Conservation (phyloP, 129 eudicot species). For the Flaveria trinervia region DNA sequence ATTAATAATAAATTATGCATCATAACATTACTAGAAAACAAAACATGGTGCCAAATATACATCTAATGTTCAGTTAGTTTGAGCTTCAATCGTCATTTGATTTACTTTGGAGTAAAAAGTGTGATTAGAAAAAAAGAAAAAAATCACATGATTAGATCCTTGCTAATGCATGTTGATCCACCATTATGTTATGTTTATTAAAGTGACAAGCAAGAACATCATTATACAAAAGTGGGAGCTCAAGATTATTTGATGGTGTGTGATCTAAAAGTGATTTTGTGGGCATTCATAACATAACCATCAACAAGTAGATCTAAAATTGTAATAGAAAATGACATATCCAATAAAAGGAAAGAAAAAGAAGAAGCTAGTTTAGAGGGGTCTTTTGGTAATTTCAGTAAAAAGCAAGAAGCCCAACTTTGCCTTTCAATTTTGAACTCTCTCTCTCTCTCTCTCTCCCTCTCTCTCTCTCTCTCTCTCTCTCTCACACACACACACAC, state of each 20-base stretch:
- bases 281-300: conserved; percentile 5
- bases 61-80: neutral
- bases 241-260: conserved; percentile 39
- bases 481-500: conserved; percentile 32
- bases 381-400: conserved; percentile 26
- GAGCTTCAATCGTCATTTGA: no score
- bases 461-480: conserved; percentile 29
- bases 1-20: neutral
- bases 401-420: conserved; percentile 42
- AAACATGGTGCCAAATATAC: neutral
- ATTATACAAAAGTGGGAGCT: conserved; percentile 37
- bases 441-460: conserved; percentile 32
- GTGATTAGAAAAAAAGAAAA: conserved; percentile 10
- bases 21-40: neutral
- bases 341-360: conserved; percentile 1
- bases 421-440: conserved; percentile 47
- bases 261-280: conserved; percentile 32
- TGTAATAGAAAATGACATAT: conserved; percentile 24
- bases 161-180: conserved; percentile 43
- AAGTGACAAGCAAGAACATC: conserved; percentile 40
- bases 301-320: conserved; percentile 29
- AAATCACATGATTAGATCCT: conserved; percentile 35
- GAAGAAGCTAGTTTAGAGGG: conserved; percentile 29
- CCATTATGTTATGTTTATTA: conserved; percentile 39
- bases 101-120: neutral